Evolutionary conservation across 305 asterid species (phyloP).

Genomic region (Rubia tinctorum): DNA sequence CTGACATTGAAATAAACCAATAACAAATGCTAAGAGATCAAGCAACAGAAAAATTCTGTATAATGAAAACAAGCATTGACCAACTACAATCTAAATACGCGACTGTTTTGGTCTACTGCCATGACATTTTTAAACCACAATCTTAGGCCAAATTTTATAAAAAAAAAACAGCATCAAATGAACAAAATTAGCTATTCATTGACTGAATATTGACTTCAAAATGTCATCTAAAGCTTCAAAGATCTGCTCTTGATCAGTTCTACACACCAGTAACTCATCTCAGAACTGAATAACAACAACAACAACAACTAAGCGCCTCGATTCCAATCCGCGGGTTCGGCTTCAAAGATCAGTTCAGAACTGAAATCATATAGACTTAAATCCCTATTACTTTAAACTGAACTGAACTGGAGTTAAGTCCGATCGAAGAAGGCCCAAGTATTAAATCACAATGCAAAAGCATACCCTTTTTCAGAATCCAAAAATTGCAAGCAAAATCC

Average conservation of each 20-base stretch:
- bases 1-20: conserved; percentile 35
- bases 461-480: not conserved
- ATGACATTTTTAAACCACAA: not conserved
- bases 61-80: not conserved
- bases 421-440: too few relatives aligned
- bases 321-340: not conserved
- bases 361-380: not conserved
- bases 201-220: not conserved
- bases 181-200: not conserved
- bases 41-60: not conserved
- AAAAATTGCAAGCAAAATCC: not conserved
- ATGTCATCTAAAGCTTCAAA: conserved; percentile 6
- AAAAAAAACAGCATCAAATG: not conserved
- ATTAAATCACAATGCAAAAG: not conserved
- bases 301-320: not conserved
- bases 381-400: too few relatives aligned
- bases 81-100: not conserved
- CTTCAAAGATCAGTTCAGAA: not conserved
- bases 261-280: not conserved
- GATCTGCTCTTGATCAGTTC: not conserved
- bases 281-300: not conserved
- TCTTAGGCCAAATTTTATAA: too few relatives aligned
- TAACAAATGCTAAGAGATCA: not conserved
- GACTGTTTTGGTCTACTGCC: not conserved
- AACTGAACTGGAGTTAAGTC: too few relatives aligned